Evolutionary conservation across 192 early-diverging fungal species (phyloP).

Genomic region (Funneliformis mosseae): DNA sequence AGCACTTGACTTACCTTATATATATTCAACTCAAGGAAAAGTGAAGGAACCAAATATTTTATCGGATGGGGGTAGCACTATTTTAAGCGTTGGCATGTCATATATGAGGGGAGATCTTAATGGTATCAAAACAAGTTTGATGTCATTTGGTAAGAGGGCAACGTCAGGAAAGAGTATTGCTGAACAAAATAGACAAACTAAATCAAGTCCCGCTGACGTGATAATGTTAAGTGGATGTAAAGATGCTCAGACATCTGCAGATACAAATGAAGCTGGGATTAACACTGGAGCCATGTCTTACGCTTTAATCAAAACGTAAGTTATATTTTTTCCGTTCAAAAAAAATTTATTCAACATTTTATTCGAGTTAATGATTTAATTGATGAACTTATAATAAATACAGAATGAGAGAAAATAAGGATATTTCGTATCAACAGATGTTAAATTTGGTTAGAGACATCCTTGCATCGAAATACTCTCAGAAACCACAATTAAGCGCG

Average conservation of each 20-base stretch:
- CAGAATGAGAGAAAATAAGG: slow-evolving; percentile 55
- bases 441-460: slow-evolving; percentile 69
- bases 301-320: slow-evolving; percentile 62
- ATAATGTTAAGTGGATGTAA: slow-evolving; percentile 85
- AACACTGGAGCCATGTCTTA: slow-evolving; percentile 79
- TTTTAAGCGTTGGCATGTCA: slow-evolving; percentile 49
- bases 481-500: slow-evolving; percentile 78
- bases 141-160: slow-evolving; percentile 51
- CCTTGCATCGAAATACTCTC: slow-evolving; percentile 64
- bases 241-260: slow-evolving; percentile 83
- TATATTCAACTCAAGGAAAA: slow-evolving; percentile 69
- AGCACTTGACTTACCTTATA: slow-evolving; percentile 77
- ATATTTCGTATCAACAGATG: slow-evolving; percentile 71
- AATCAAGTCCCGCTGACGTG: slow-evolving; percentile 66
- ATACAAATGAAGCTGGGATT: slow-evolving; percentile 61
- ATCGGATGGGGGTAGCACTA: slow-evolving; percentile 46
- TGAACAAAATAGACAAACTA: slow-evolving; percentile 36
- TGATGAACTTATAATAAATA: slow-evolving; percentile 35
- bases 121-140: slow-evolving; percentile 44
- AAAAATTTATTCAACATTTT: neutral
- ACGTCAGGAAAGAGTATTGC: slow-evolving; percentile 38
- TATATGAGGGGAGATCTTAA: slow-evolving; percentile 52
- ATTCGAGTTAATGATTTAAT: neutral
- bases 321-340: neutral
- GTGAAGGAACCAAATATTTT: slow-evolving; percentile 55